phyloP scores from a whole-genome alignment of 352 stramenopile genomes.

The Phytopythium cucurbitacearum region DNA sequence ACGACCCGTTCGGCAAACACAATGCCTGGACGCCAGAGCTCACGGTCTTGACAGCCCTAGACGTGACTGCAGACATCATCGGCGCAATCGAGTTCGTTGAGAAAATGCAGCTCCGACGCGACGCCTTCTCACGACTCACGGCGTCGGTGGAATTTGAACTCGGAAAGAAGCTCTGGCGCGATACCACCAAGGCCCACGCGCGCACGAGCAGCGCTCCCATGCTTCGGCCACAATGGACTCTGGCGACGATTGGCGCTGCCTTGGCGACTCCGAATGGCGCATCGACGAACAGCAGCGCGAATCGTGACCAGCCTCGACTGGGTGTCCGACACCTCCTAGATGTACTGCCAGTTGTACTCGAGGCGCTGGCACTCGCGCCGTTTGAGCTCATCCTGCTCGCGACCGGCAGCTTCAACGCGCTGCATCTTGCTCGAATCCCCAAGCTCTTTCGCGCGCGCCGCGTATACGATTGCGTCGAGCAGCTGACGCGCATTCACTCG shows the following conservation, averaged over 20 bases:
- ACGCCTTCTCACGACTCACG: conserved; percentile 32
- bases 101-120: conserved; percentile 35
- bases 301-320: conserved; percentile 1
- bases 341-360: conserved; percentile 40
- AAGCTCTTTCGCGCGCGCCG: conserved; percentile 63
- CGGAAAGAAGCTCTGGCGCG: conserved; percentile 42
- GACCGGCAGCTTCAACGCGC: conserved; percentile 32
- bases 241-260: conserved; percentile 25
- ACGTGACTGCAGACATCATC: conserved; percentile 38
- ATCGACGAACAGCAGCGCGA: too few relatives aligned
- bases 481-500: conserved; percentile 48
- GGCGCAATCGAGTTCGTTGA: conserved; percentile 36
- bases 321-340: conserved; percentile 5
- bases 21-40: conserved; percentile 40
- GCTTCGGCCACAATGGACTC: conserved; percentile 36
- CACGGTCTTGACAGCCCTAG: conserved; percentile 28
- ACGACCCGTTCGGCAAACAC: conserved; percentile 25
- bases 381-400: conserved; percentile 45
- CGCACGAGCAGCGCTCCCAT: conserved; percentile 15
- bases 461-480: conserved; percentile 27
- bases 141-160: conserved; percentile 36
- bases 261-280: conserved; percentile 7
- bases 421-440: conserved; percentile 53
- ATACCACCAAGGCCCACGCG: conserved; percentile 17
- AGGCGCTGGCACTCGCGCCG: conserved; percentile 45